These are phyloP conservation scores for Corrigiola litoralis DNA, from an alignment of 179 eudicot genomes.

Conservation along the genomic window DNA sequence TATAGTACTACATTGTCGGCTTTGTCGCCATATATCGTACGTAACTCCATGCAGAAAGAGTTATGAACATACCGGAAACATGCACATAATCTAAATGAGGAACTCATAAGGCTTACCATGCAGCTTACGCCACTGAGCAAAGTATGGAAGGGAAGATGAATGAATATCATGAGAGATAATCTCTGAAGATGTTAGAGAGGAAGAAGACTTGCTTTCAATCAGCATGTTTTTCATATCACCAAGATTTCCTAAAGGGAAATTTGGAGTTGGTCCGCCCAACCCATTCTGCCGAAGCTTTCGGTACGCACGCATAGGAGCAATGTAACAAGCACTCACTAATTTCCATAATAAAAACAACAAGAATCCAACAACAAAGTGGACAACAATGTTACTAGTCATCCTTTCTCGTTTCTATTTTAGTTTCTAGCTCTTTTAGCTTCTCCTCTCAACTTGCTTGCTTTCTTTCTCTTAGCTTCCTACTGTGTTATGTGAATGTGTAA, in stretches of 20 bases:
- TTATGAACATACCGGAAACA: background rate
- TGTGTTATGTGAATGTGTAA: no score
- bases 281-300: conserved; percentile 49
- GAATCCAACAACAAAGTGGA: conserved; percentile 6
- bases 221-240: conserved; percentile 39
- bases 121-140: conserved; percentile 62
- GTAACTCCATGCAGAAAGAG: background rate
- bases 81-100: background rate
- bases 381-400: background rate
- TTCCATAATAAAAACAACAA: conserved; percentile 34
- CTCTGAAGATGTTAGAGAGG: conserved; percentile 7
- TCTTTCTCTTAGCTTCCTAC: no score
- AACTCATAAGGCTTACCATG: conserved; percentile 72
- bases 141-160: conserved; percentile 68
- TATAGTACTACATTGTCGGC: background rate
- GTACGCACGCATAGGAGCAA: conserved; percentile 38
- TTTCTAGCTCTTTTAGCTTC: no score
- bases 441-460: no score
- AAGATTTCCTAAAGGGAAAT: conserved; percentile 74
- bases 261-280: conserved; percentile 64
- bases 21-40: background rate
- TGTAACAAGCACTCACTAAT: conserved; percentile 37
- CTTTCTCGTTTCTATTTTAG: background rate
- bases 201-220: conserved; percentile 7
- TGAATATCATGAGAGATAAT: conserved; percentile 63